Percentiles rank a stretch among this genome's conserved stretches.
phyloP scores from a whole-genome alignment of 208 protist species.

The Chromosphaera perkinsii region DNA sequence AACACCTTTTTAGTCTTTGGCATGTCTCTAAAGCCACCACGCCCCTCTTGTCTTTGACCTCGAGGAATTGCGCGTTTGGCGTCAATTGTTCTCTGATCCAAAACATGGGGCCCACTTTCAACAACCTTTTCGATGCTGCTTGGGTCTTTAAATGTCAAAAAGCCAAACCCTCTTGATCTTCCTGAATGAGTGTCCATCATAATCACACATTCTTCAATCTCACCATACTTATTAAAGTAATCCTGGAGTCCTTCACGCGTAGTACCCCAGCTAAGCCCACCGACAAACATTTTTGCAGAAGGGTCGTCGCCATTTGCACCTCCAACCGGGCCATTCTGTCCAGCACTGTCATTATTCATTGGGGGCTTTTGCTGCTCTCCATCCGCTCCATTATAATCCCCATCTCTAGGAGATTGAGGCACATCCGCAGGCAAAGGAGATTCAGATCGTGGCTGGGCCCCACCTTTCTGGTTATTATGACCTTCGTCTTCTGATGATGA shows the following conservation, averaged over 20 bases:
- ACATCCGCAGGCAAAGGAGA: no score
- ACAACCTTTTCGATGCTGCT: not conserved
- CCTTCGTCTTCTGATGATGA: no score
- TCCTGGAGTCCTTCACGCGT: not conserved
- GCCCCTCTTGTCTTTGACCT: not conserved
- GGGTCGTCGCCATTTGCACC: no score
- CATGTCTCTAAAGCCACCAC: not conserved
- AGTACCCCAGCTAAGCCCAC: slow-evolving; percentile 9
- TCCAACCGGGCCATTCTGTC: no score
- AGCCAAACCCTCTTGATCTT: slow-evolving; percentile 26
- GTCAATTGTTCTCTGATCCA: slow-evolving; percentile 10
- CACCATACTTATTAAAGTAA: slow-evolving; percentile 19
- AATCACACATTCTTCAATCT: slow-evolving; percentile 26
- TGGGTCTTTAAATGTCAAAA: slow-evolving; percentile 15
- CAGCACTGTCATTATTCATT: no score
- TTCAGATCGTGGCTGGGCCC: no score
- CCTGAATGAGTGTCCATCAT: slow-evolving; percentile 27
- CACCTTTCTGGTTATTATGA: no score
- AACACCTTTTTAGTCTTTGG: slow-evolving; percentile 36
- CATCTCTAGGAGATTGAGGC: no score
- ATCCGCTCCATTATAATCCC: no score
- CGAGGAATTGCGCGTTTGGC: slow-evolving; percentile 2
- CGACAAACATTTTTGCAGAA: slow-evolving; percentile 36
- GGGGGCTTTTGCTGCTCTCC: no score
- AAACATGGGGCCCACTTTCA: not conserved